Conservation (phyloP, 352 stramenopile species). For the Phytopythium kandeliae region DNA sequence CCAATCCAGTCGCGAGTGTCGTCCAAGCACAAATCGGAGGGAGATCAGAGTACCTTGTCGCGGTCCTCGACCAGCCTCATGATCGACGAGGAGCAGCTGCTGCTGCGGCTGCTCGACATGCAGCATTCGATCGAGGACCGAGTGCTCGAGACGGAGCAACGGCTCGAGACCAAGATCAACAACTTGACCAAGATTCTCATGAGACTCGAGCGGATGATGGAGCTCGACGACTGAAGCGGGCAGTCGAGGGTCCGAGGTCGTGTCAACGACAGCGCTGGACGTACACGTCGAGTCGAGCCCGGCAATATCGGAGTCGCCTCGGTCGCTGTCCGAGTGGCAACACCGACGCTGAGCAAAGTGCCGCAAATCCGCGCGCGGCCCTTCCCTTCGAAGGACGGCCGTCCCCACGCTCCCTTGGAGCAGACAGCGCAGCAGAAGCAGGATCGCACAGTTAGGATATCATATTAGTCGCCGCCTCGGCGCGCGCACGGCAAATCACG, state of each 20-base stretch:
- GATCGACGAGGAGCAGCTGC: slow-evolving; percentile 36
- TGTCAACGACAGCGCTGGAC: too few species aligned
- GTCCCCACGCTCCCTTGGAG: neutral
- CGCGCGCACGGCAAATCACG: too few species aligned
- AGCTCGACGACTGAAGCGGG: slow-evolving; percentile 33
- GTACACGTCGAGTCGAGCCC: too few species aligned
- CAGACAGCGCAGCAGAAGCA: neutral
- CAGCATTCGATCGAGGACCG: slow-evolving; percentile 54
- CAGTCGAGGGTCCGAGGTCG: too few species aligned
- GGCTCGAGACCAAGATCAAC: slow-evolving; percentile 62
- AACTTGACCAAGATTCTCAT: slow-evolving; percentile 66
- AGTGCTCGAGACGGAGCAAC: slow-evolving; percentile 53
- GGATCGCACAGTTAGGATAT: too few species aligned
- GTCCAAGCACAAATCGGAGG: neutral
- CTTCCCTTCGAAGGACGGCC: neutral
- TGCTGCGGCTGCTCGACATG: slow-evolving; percentile 46
- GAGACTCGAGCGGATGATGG: slow-evolving; percentile 51
- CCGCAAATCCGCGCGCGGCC: too few species aligned
- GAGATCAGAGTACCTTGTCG: neutral
- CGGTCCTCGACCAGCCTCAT: neutral
- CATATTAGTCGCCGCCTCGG: too few species aligned
- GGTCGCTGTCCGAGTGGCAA: too few species aligned
- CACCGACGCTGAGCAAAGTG: too few species aligned
- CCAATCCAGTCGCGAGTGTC: neutral
- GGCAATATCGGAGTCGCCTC: too few species aligned